These are phyloP conservation scores for Neopestalotiopsis sp. DNA, from an alignment of 2,329 filamentous ascomycete genomes.

Conservation along the genomic window DNA sequence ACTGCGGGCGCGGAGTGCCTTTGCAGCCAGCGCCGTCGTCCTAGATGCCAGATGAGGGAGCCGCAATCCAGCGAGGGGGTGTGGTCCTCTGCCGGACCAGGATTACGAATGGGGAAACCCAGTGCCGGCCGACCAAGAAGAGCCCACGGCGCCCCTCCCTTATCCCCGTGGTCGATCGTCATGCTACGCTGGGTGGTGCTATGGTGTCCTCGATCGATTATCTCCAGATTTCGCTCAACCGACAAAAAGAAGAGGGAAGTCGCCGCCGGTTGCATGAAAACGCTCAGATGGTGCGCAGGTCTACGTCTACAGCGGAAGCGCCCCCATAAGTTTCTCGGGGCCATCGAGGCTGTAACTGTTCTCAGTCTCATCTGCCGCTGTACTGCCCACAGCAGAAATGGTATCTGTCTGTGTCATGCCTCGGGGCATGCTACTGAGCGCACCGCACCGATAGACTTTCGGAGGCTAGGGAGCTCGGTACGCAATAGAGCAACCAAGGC, in stretches of 20 bases:
- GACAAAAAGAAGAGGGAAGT: not conserved
- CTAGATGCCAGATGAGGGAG: constrained; percentile 12
- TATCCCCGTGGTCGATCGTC: not conserved
- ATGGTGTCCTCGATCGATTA: not conserved
- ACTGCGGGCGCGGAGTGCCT: not conserved
- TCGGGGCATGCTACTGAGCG: not conserved
- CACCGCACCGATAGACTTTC: not conserved
- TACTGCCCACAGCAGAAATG: not conserved
- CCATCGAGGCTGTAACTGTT: not conserved
- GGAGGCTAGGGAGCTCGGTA: constrained; percentile 7
- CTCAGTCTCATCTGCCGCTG: not conserved
- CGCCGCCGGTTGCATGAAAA: not conserved
- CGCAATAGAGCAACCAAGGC: constrained; percentile 9
- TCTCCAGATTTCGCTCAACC: not conserved
- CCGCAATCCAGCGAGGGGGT: not conserved
- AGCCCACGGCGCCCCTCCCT: not conserved
- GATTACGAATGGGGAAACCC: constrained; percentile 8
- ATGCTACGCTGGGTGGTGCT: constrained; percentile 7
- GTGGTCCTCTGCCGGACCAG: not conserved
- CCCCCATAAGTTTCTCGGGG: not conserved
- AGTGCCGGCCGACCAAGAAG: constrained; percentile 3
- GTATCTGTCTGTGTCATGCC: not conserved
- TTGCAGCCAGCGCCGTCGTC: not conserved
- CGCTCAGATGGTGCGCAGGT: not conserved
- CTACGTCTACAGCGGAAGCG: not conserved